Conservation (phyloP, 371 early-diverging fungal genomes). For the Mortierella sp. region DNA sequence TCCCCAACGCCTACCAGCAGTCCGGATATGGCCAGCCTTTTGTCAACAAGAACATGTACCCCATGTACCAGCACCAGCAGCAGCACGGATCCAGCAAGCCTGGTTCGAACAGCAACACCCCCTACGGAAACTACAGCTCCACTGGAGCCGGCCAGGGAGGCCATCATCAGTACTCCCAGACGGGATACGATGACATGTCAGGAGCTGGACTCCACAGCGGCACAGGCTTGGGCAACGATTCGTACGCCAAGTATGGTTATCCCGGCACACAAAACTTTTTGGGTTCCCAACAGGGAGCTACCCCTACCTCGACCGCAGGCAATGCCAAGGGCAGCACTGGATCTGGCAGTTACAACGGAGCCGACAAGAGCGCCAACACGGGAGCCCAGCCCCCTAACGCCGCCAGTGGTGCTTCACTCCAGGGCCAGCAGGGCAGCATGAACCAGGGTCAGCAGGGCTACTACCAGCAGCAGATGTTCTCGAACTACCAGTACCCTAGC, state of each 20-base stretch:
- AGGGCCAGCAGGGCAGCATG: slow-evolving; percentile 39
- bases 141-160: slow-evolving; percentile 42
- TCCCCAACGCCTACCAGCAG: slow-evolving; percentile 74
- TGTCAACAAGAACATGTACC: slow-evolving; percentile 88
- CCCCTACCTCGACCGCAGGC: slow-evolving; percentile 30
- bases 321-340: slow-evolving; percentile 30
- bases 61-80: slow-evolving; percentile 71
- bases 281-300: slow-evolving; percentile 37
- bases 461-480: slow-evolving; percentile 58
- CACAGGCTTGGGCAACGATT: slow-evolving; percentile 39
- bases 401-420: slow-evolving; percentile 39
- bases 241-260: slow-evolving; percentile 48
- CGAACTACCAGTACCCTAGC: slow-evolving; percentile 53
- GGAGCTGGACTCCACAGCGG: slow-evolving; percentile 50
- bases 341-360: slow-evolving; percentile 31
- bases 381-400: slow-evolving; percentile 28
- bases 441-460: slow-evolving; percentile 45
- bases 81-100: slow-evolving; percentile 49
- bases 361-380: slow-evolving; percentile 30
- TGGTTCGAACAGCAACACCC: slow-evolving; percentile 48
- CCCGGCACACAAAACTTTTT: slow-evolving; percentile 49
- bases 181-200: slow-evolving; percentile 52
- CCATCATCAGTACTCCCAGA: slow-evolving; percentile 52
- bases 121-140: slow-evolving; percentile 49
- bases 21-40: slow-evolving; percentile 87